phyloP scores from a whole-genome alignment of 495 filamentous ascomycete genomes.

The Xylaria sp. region DNA sequence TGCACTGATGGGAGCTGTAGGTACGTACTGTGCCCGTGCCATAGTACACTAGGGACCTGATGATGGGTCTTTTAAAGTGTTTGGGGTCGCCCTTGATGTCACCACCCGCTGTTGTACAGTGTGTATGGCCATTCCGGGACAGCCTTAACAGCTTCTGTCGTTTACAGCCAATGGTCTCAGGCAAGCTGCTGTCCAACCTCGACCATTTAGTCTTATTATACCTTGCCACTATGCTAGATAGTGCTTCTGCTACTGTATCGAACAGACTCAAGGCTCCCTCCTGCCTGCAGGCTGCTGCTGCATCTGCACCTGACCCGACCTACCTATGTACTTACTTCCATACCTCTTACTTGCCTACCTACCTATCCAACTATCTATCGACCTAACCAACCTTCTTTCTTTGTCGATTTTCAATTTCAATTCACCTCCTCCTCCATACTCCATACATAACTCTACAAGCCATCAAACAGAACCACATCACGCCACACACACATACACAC shows the following conservation, averaged over 20 bases:
- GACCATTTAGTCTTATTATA: neutral
- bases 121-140: neutral
- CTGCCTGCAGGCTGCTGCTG: conserved; percentile 10
- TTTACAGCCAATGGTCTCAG: conserved; percentile 3
- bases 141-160: conserved; percentile 5
- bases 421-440: conserved; percentile 14
- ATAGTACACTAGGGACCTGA: neutral
- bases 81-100: conserved; percentile 27
- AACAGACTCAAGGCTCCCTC: conserved; percentile 12
- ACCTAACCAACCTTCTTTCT: neutral
- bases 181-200: neutral
- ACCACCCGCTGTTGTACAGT: conserved; percentile 25
- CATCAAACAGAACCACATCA: conserved; percentile 6
- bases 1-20: neutral
- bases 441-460: neutral
- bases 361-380: neutral
- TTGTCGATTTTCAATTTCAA: conserved; percentile 4
- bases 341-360: too few relatives aligned
- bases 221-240: neutral
- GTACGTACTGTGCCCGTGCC: neutral
- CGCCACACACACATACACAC: neutral
- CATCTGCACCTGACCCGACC: conserved; percentile 8
- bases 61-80: neutral
- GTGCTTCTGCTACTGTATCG: neutral
- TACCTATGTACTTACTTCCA: too few relatives aligned